These are phyloP conservation scores for Wickerhamomyces silvicola DNA, from an alignment of 805 yeast species.

Conservation along the genomic window DNA sequence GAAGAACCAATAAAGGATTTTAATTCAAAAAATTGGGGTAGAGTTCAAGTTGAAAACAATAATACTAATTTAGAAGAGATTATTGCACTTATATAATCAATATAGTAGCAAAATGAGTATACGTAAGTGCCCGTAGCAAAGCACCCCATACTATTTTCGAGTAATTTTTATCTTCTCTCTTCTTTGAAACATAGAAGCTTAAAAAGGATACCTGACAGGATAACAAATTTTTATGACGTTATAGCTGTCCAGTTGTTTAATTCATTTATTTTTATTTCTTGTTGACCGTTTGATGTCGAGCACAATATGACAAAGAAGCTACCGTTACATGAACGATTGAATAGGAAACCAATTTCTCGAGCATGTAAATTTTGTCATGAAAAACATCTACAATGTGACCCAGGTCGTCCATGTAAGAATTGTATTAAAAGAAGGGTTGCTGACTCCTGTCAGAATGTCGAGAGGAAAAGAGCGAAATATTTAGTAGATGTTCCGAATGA, in stretches of 20 bases:
- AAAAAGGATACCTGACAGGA: too few species aligned
- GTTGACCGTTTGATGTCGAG: too few species aligned
- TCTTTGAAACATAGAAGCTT: too few species aligned
- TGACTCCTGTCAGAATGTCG: conserved; percentile 50
- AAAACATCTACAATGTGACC: conserved; percentile 70
- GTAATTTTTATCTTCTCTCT: too few species aligned
- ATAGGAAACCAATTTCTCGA: conserved; percentile 54
- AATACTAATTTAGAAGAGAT: too few species aligned
- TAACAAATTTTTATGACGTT: too few species aligned
- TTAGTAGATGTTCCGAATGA: conserved; percentile 6
- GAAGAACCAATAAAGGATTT: neutral
- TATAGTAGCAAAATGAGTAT: too few species aligned
- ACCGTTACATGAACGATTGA: conserved; percentile 43
- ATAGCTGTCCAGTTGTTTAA: too few species aligned
- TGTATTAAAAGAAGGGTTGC: conserved; percentile 58
- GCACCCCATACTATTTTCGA: too few species aligned
- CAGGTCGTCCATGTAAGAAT: conserved; percentile 61
- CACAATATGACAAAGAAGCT: conserved; percentile 57
- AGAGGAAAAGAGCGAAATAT: conserved; percentile 41
- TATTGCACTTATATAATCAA: too few species aligned
- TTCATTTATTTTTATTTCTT: too few species aligned
- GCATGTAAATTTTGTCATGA: conserved; percentile 71
- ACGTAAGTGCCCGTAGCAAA: too few species aligned
- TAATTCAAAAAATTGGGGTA: conserved; percentile 1
- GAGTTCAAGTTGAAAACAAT: conserved; percentile 1